A percentile compares a stretch with the other conserved stretches of the same genome.
phyloP scores from a whole-genome alignment of 495 filamentous ascomycete genomes.

The Neurospora sp. region DNA sequence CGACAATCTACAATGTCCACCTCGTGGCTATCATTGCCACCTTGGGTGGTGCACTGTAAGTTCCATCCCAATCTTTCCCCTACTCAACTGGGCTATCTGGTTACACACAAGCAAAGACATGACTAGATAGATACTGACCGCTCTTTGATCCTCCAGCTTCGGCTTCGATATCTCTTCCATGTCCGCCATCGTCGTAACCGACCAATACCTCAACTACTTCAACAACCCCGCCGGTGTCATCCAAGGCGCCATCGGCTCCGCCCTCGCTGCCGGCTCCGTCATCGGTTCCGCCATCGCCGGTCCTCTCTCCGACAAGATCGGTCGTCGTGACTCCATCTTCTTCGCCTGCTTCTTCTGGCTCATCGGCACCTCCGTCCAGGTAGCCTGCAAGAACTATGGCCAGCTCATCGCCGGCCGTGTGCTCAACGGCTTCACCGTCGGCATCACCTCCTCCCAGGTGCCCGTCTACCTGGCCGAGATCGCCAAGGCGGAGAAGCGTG shows the following conservation, averaged over 20 bases:
- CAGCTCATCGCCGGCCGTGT: conserved; percentile 61
- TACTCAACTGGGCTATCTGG: background rate
- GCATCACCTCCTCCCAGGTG: conserved; percentile 67
- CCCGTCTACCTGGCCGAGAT: conserved; percentile 77
- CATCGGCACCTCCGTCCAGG: conserved; percentile 57
- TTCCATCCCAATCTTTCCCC: background rate
- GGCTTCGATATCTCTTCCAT: conserved; percentile 63
- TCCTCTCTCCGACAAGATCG: conserved; percentile 53
- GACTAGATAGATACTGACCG: background rate
- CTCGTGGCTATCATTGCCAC: conserved; percentile 54
- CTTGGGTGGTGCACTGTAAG: conserved; percentile 47
- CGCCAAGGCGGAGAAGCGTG: conserved; percentile 53
- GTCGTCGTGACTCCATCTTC: conserved; percentile 54
- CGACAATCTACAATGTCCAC: conserved; percentile 51
- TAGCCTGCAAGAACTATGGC: conserved; percentile 46
- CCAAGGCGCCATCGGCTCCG: conserved; percentile 56
- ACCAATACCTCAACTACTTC: conserved; percentile 60
- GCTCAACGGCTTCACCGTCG: conserved; percentile 62
- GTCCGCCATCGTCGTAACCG: conserved; percentile 60
- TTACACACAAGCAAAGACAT: background rate
- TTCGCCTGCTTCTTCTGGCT: conserved; percentile 63
- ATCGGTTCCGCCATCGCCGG: conserved; percentile 54
- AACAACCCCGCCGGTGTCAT: conserved; percentile 50
- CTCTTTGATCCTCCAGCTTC: conserved; percentile 24
- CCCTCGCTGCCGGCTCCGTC: conserved; percentile 59